These are phyloP conservation scores for Caryocar brasiliense DNA, from an alignment of 441 rosid species.

Conservation along the genomic window DNA sequence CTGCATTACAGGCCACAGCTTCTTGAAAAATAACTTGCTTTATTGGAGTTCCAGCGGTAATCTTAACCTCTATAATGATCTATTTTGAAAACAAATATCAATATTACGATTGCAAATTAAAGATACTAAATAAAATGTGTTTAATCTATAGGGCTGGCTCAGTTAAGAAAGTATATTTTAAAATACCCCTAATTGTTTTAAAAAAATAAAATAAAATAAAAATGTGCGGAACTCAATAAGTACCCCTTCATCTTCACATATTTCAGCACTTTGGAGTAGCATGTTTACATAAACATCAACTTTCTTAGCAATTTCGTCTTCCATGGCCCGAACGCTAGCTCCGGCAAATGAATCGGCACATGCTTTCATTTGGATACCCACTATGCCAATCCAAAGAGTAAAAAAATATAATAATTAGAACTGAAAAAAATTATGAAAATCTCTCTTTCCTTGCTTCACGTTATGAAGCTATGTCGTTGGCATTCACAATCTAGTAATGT, in stretches of 20 bases:
- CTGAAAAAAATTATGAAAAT: neutral
- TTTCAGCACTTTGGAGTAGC: slow-evolving; percentile 35
- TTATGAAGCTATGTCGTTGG: too few species aligned
- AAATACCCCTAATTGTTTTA: too few species aligned
- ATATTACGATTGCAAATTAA: too few species aligned
- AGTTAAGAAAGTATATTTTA: too few species aligned
- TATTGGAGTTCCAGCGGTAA: slow-evolving; percentile 46
- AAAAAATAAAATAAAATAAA: too few species aligned
- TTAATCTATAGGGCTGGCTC: too few species aligned
- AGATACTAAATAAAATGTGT: too few species aligned
- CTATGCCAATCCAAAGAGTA: slow-evolving; percentile 21
- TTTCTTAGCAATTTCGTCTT: slow-evolving; percentile 39
- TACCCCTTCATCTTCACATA: slow-evolving; percentile 41
- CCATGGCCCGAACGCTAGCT: slow-evolving; percentile 29
- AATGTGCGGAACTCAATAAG: too few species aligned
- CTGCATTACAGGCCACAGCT: slow-evolving; percentile 23
- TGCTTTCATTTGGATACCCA: slow-evolving; percentile 42
- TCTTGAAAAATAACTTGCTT: slow-evolving; percentile 48
- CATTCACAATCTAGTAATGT: too few species aligned
- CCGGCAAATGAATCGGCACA: slow-evolving; percentile 25
- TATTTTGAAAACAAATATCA: slow-evolving; percentile 4
- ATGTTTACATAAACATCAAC: slow-evolving; percentile 26
- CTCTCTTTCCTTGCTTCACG: too few species aligned
- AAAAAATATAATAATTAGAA: neutral
- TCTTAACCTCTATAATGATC: slow-evolving; percentile 46